Conservation (phyloP, 352 stramenopile genomes). For the Pythium insidiosum region DNA sequence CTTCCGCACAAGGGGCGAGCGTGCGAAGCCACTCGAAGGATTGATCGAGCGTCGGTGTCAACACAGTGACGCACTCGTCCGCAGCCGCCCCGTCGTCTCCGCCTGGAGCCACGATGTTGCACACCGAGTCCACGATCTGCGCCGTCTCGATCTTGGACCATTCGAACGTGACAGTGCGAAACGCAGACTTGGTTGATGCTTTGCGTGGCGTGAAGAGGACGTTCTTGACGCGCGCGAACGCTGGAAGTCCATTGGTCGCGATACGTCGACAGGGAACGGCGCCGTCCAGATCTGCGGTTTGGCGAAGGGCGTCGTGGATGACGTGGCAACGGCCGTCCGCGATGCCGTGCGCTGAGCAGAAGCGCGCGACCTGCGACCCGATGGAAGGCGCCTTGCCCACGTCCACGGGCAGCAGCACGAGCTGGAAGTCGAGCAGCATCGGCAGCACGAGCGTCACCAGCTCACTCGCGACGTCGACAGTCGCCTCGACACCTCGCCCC, state of each 20-base stretch:
- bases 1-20: background rate
- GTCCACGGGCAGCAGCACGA: slow-evolving; percentile 28
- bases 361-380: slow-evolving; percentile 22
- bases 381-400: slow-evolving; percentile 13
- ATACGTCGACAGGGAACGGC: background rate
- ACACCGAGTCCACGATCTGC: background rate
- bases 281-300: slow-evolving; percentile 20
- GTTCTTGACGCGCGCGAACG: slow-evolving; percentile 35
- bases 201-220: slow-evolving; percentile 15
- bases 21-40: background rate
- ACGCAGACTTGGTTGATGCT: too few species aligned
- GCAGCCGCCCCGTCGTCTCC: too few species aligned
- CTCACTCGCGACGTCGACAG: background rate
- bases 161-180: too few species aligned
- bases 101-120: too few species aligned
- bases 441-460: slow-evolving; percentile 14
- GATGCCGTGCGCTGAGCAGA: slow-evolving; percentile 31
- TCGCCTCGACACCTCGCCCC: too few species aligned
- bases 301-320: slow-evolving; percentile 16
- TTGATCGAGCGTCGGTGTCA: background rate
- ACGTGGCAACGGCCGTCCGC: slow-evolving; percentile 13
- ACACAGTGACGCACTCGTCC: too few species aligned
- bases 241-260: slow-evolving; percentile 8
- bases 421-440: slow-evolving; percentile 44
- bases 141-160: background rate